phyloP scores from a whole-genome alignment of 345 rosid species.

The Kernera saxatilis region DNA sequence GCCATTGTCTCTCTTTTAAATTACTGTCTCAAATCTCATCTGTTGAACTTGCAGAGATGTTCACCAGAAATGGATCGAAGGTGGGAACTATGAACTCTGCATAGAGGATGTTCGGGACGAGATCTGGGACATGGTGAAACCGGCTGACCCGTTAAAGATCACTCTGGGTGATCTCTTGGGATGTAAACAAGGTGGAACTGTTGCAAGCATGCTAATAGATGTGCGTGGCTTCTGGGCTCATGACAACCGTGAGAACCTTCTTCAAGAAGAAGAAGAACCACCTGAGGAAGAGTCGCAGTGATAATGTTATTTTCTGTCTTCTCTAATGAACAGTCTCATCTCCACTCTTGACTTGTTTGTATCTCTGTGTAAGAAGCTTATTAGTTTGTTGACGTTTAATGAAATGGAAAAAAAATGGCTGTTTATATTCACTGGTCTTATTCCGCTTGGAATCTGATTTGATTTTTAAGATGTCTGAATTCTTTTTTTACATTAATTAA shows the following conservation, averaged over 20 bases:
- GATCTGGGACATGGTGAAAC: conserved; percentile 99
- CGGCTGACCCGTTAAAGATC: conserved; percentile 68
- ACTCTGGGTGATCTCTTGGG: conserved; percentile 66
- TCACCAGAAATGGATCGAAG: conserved; percentile 99
- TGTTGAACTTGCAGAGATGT: conserved; percentile 61
- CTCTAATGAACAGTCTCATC: conserved; percentile 3
- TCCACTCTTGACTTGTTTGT: conserved; percentile 4
- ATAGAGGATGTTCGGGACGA: conserved; percentile 97
- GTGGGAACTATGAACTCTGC: conserved; percentile 94
- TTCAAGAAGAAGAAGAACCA: conserved; percentile 98
- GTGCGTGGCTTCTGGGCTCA: conserved; percentile 99
- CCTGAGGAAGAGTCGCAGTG: conserved; percentile 49
- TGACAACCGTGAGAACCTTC: conserved; percentile 96
- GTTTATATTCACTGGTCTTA: neutral
- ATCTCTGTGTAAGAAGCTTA: conserved; percentile 16
- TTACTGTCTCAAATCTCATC: neutral
- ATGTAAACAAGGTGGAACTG: conserved; percentile 97
- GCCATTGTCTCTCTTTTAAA: neutral
- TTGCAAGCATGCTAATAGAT: conserved; percentile 95
- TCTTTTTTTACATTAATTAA: neutral
- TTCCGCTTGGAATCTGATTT: neutral
- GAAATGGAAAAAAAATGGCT: conserved; percentile 9
- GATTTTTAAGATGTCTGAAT: neutral
- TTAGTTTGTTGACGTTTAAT: neutral
- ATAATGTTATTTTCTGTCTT: conserved; percentile 8